Conservation (phyloP, 2,329 filamentous ascomycete species). For the Sporothrix pallida region DNA sequence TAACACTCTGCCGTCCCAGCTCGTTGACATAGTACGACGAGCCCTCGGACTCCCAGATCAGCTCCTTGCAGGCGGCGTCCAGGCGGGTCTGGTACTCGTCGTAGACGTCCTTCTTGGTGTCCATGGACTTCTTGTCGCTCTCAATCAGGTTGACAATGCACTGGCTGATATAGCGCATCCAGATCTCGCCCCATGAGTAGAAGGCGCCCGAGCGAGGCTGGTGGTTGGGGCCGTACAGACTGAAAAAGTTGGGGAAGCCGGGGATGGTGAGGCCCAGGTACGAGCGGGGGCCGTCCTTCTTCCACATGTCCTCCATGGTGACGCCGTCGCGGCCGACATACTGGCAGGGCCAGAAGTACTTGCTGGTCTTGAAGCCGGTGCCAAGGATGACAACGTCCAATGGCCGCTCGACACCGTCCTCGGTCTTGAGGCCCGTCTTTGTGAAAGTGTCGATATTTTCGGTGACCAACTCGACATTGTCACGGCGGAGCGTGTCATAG, state of each 20-base stretch:
- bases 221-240: slow-evolving; percentile 4
- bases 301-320: slow-evolving; percentile 12
- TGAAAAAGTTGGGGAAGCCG: slow-evolving; percentile 6
- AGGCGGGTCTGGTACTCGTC: background rate
- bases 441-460: background rate
- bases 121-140: slow-evolving; percentile 9
- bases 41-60: background rate
- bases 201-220: slow-evolving; percentile 1
- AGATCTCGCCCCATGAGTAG: slow-evolving; percentile 8
- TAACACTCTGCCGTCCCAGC: background rate
- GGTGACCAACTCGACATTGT: background rate
- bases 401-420: background rate
- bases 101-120: background rate
- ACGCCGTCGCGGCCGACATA: background rate
- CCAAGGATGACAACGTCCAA: background rate
- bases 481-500: background rate
- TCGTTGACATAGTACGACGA: slow-evolving; percentile 1
- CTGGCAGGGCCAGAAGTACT: background rate
- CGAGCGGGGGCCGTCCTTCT: background rate
- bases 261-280: background rate
- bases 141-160: slow-evolving; percentile 1
- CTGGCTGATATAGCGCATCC: slow-evolving; percentile 11
- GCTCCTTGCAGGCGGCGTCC: background rate
- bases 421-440: background rate
- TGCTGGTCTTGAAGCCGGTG: background rate